Evolutionary conservation across 345 rosid genomes (phyloP).

Genomic region (Reutealis trisperma): DNA sequence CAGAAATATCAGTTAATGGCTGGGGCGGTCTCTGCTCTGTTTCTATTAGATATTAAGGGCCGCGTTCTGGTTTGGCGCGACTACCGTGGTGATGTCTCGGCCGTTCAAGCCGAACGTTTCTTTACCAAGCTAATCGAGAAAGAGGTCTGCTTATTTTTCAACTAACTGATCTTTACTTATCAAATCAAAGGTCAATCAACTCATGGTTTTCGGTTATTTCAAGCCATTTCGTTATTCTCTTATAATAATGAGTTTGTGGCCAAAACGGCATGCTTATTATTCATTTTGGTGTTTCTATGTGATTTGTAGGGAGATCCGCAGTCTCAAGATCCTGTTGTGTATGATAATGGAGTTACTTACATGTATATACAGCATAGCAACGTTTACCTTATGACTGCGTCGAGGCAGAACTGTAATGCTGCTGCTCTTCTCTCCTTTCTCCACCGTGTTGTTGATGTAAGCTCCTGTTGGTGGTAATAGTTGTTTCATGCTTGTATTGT

Average conservation of each 20-base stretch:
- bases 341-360: conserved; percentile 90
- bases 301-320: conserved; percentile 87
- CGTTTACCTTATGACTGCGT: conserved; percentile 82
- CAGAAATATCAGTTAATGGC: conserved; percentile 45
- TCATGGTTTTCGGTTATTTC: not conserved
- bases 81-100: conserved; percentile 87
- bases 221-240: not conserved
- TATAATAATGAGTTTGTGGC: not conserved
- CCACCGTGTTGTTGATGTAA: conserved; percentile 91
- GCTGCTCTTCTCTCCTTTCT: conserved; percentile 86
- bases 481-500: conserved; percentile 8
- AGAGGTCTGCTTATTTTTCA: conserved; percentile 45
- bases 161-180: conserved; percentile 32
- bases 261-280: not conserved
- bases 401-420: conserved; percentile 95
- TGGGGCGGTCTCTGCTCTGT: conserved; percentile 89
- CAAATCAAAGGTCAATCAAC: not conserved
- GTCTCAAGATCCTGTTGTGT: conserved; percentile 92
- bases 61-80: conserved; percentile 92
- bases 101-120: conserved; percentile 82
- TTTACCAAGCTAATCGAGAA: conserved; percentile 90
- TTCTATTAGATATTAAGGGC: conserved; percentile 87
- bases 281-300: not conserved
- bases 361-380: conserved; percentile 93
- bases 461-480: conserved; percentile 14